Percentiles rank a stretch among this genome's conserved stretches.
Evolutionary conservation across 2,329 filamentous ascomycete species (phyloP).

Genomic region (Teratosphaeria zuluensis): DNA sequence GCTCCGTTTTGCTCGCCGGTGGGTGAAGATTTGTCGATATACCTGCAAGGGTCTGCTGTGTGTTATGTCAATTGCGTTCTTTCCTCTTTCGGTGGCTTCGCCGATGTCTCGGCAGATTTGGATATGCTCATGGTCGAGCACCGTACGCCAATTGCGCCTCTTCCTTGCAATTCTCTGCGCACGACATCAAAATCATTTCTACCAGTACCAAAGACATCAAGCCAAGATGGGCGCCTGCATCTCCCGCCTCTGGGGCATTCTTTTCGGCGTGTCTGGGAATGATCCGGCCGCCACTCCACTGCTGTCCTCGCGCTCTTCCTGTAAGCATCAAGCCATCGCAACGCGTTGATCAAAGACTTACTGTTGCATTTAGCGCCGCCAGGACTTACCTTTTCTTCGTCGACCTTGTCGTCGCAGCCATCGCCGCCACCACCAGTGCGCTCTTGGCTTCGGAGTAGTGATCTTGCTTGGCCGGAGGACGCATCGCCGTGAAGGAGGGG

Average conservation of each 20-base stretch:
- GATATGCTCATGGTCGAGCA: neutral
- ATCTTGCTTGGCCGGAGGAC: neutral
- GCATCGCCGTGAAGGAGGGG: neutral
- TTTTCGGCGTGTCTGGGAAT: neutral
- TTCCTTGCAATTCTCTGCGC: neutral
- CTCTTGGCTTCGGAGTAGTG: neutral
- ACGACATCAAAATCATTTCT: neutral
- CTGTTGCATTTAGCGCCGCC: neutral
- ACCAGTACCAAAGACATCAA: neutral
- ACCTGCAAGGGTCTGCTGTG: neutral
- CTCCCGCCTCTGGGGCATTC: neutral
- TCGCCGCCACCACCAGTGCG: neutral
- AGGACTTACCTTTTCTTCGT: neutral
- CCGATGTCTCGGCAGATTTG: neutral
- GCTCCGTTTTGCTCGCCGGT: neutral
- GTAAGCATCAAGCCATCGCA: neutral
- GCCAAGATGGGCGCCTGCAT: neutral
- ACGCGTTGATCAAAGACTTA: neutral
- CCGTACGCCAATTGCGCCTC: neutral
- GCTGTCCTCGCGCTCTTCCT: neutral
- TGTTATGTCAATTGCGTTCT: neutral
- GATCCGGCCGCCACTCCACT: neutral
- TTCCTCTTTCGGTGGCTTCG: neutral
- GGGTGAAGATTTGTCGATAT: neutral
- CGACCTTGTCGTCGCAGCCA: neutral